A percentile compares a stretch with the other conserved stretches of the same genome.
phyloP scores from a whole-genome alignment of 257 asterid species.

The Rhazya stricta region DNA sequence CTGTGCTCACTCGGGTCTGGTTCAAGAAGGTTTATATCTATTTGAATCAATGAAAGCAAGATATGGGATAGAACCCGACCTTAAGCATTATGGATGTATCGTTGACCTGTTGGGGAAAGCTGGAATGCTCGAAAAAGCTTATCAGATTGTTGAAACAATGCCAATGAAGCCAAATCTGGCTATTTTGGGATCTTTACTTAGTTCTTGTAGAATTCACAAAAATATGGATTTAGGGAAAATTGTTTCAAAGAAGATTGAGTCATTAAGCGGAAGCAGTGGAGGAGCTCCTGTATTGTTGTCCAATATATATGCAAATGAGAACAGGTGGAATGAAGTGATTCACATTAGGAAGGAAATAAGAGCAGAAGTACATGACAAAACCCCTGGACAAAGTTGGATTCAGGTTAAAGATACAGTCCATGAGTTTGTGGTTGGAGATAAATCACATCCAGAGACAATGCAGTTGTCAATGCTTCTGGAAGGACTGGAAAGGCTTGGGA shows the following conservation, averaged over 20 bases:
- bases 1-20: slow-evolving; percentile 46
- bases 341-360: slow-evolving; percentile 42
- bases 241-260: slow-evolving; percentile 36
- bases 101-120: slow-evolving; percentile 51
- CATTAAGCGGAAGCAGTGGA: slow-evolving; percentile 34
- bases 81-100: slow-evolving; percentile 49
- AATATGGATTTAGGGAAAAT: slow-evolving; percentile 35
- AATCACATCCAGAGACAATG: slow-evolving; percentile 3
- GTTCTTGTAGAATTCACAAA: slow-evolving; percentile 39
- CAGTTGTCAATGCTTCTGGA: not conserved
- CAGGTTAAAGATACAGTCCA: slow-evolving; percentile 33
- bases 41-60: slow-evolving; percentile 34
- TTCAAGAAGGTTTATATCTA: slow-evolving; percentile 40
- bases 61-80: slow-evolving; percentile 36
- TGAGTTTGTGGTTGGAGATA: slow-evolving; percentile 36
- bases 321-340: slow-evolving; percentile 38
- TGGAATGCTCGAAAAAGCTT: slow-evolving; percentile 44
- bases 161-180: slow-evolving; percentile 42
- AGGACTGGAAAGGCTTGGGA: slow-evolving; percentile 10
- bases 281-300: slow-evolving; percentile 46
- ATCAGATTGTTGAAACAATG: slow-evolving; percentile 35
- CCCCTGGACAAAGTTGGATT: slow-evolving; percentile 48
- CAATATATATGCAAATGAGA: slow-evolving; percentile 40
- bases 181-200: slow-evolving; percentile 42
- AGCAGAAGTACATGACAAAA: slow-evolving; percentile 27